A percentile compares a stretch with the other conserved stretches of the same genome.
phyloP scores from a whole-genome alignment of 192 early-diverging fungal species.

The Backusella psychrophila region DNA sequence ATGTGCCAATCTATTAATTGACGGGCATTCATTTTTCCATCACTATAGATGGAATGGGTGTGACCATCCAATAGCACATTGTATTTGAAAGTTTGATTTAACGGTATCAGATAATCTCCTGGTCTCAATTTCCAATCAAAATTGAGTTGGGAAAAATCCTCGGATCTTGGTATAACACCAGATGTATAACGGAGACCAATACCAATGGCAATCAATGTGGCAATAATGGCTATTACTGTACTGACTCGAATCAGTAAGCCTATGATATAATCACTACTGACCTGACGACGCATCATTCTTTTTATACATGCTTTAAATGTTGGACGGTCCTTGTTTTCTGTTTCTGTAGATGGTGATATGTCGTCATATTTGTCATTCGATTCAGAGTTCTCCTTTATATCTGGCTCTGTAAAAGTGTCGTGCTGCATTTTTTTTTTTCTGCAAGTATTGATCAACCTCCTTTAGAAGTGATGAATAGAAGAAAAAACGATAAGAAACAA shows the following conservation, averaged over 20 bases:
- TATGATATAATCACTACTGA: not conserved
- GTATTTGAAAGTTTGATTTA: constrained; percentile 37
- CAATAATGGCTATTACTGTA: constrained; percentile 15
- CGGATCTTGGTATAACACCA: constrained; percentile 19
- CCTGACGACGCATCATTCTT: not conserved
- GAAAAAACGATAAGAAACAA: not conserved
- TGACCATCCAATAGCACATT: constrained; percentile 66
- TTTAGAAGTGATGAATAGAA: not conserved
- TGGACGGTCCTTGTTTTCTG: not conserved
- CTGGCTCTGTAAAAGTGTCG: not conserved
- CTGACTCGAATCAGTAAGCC: constrained; percentile 14
- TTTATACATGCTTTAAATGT: not conserved
- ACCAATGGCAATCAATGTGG: constrained; percentile 23
- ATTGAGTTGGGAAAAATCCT: constrained; percentile 35
- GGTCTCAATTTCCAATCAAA: constrained; percentile 55
- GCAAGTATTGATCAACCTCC: not conserved
- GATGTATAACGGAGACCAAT: constrained; percentile 26
- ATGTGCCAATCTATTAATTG: constrained; percentile 62
- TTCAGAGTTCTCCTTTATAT: not conserved
- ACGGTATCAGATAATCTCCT: constrained; percentile 41
- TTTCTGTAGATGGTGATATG: not conserved
- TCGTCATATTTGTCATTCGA: not conserved
- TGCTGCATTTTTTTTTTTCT: constrained; percentile 5
- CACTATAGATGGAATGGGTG: constrained; percentile 60
- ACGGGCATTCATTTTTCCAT: constrained; percentile 56